Percentiles rank a stretch among this genome's conserved stretches.
These are phyloP conservation scores for Breynia disticha DNA, from an alignment of 441 rosid species.

Conservation along the genomic window DNA sequence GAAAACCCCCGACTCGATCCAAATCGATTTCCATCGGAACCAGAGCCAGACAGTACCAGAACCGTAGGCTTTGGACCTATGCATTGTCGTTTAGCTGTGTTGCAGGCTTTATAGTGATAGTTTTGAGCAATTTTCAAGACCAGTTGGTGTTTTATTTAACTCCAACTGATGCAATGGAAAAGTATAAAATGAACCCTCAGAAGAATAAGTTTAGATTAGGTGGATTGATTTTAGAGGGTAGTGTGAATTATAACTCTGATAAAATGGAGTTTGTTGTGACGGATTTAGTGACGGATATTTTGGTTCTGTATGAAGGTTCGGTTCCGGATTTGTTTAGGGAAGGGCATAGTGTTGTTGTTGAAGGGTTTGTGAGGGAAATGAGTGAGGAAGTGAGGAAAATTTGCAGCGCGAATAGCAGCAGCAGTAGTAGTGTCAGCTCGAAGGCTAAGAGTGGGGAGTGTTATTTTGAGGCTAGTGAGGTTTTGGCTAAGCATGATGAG, in stretches of 20 bases:
- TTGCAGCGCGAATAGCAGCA: no score
- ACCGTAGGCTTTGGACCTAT: slow-evolving; percentile 84
- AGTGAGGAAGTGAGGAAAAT: slow-evolving; percentile 49
- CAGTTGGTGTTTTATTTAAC: slow-evolving; percentile 81
- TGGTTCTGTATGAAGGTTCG: slow-evolving; percentile 70
- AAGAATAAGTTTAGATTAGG: slow-evolving; percentile 72
- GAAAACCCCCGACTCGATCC: slow-evolving; percentile 50
- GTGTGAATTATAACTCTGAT: slow-evolving; percentile 57
- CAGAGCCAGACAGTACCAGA: slow-evolving; percentile 79
- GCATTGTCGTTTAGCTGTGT: slow-evolving; percentile 77
- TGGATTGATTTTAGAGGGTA: slow-evolving; percentile 86
- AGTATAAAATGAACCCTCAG: slow-evolving; percentile 51
- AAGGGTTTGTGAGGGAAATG: slow-evolving; percentile 76
- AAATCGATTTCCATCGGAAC: slow-evolving; percentile 69
- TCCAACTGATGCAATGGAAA: slow-evolving; percentile 78
- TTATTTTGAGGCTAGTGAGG: slow-evolving; percentile 71
- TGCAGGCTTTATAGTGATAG: slow-evolving; percentile 82
- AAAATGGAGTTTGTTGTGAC: slow-evolving; percentile 86
- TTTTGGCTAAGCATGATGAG: slow-evolving; percentile 94
- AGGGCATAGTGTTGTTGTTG: slow-evolving; percentile 89
- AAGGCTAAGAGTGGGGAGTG: slow-evolving; percentile 64
- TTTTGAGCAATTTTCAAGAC: slow-evolving; percentile 80
- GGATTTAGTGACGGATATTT: slow-evolving; percentile 70
- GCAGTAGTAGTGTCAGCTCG: no score
- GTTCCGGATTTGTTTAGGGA: slow-evolving; percentile 87